Conservation (phyloP, 2,329 filamentous ascomycete species). For the Xylaria hypoxylon region DNA sequence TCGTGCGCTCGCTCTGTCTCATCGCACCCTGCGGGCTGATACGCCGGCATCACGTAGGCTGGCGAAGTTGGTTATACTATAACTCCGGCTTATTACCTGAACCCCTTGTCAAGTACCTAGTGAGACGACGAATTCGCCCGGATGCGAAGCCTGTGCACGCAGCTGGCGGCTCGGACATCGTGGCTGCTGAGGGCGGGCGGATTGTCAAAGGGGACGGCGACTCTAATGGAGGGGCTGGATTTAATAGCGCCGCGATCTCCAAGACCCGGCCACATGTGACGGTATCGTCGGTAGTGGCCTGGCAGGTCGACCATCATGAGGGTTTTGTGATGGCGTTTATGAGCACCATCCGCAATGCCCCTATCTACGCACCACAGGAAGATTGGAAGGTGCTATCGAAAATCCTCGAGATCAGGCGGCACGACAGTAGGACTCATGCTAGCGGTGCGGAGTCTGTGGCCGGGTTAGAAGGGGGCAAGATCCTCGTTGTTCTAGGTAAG, state of each 20-base stretch:
- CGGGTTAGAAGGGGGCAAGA: slow-evolving; percentile 60
- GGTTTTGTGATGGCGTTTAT: slow-evolving; percentile 79
- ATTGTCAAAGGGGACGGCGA: slow-evolving; percentile 52
- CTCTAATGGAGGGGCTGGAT: slow-evolving; percentile 53
- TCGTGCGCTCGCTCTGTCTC: slow-evolving; percentile 72
- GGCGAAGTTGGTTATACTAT: slow-evolving; percentile 72
- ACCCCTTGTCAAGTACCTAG: slow-evolving; percentile 60
- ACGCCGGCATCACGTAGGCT: slow-evolving; percentile 70
- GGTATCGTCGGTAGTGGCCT: slow-evolving; percentile 72
- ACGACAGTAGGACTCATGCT: not conserved
- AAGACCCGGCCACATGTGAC: slow-evolving; percentile 63
- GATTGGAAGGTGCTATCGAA: slow-evolving; percentile 70
- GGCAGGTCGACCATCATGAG: slow-evolving; percentile 74
- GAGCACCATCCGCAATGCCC: slow-evolving; percentile 75
- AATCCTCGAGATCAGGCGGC: slow-evolving; percentile 55
- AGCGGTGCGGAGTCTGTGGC: slow-evolving; percentile 44
- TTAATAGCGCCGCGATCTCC: slow-evolving; percentile 64
- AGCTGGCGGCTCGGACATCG: slow-evolving; percentile 37
- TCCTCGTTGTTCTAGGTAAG: slow-evolving; percentile 74
- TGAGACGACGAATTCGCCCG: slow-evolving; percentile 51
- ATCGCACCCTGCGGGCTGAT: slow-evolving; percentile 77
- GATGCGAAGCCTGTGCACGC: slow-evolving; percentile 1
- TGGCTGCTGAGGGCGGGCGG: slow-evolving; percentile 43
- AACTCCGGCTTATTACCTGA: slow-evolving; percentile 69
- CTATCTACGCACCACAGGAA: slow-evolving; percentile 72